Percentiles rank a stretch among this genome's conserved stretches.
phyloP scores from a whole-genome alignment of 2,329 filamentous ascomycete genomes.

The Monilinia fructigena region DNA sequence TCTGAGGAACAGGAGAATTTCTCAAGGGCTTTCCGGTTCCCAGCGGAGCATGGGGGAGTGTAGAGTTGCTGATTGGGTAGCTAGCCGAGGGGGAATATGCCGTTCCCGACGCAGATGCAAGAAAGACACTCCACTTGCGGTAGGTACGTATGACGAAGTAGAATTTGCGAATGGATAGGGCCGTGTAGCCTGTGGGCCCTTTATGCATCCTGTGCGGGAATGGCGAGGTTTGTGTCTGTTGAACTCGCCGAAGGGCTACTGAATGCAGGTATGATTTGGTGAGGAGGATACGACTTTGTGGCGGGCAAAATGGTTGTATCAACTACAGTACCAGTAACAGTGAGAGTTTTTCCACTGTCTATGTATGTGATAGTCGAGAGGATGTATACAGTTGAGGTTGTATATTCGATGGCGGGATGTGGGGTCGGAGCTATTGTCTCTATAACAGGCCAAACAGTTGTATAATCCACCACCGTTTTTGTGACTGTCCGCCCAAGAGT shows the following conservation, averaged over 20 bases:
- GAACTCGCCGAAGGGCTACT: neutral
- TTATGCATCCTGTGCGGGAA: neutral
- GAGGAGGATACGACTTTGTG: neutral
- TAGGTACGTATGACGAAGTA: neutral
- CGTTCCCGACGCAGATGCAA: neutral
- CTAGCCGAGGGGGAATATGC: neutral
- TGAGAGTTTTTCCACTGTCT: neutral
- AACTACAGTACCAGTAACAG: conserved; percentile 1
- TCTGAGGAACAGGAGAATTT: too few species aligned
- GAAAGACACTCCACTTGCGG: neutral
- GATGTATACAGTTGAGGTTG: neutral
- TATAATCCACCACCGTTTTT: neutral
- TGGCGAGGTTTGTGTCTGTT: neutral
- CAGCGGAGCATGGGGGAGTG: neutral
- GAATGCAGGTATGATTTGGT: neutral
- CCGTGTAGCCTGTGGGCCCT: neutral
- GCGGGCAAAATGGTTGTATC: neutral
- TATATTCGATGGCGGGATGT: neutral
- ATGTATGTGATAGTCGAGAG: conserved; percentile 6
- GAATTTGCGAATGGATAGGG: neutral
- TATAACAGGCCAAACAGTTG: neutral
- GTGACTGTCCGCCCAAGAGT: neutral
- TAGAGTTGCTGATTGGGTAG: conserved; percentile 9
- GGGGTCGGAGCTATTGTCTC: neutral
- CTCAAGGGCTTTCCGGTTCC: neutral